These are phyloP conservation scores for Epichloe scottii DNA, from an alignment of 2,329 filamentous ascomycete species.

Conservation along the genomic window DNA sequence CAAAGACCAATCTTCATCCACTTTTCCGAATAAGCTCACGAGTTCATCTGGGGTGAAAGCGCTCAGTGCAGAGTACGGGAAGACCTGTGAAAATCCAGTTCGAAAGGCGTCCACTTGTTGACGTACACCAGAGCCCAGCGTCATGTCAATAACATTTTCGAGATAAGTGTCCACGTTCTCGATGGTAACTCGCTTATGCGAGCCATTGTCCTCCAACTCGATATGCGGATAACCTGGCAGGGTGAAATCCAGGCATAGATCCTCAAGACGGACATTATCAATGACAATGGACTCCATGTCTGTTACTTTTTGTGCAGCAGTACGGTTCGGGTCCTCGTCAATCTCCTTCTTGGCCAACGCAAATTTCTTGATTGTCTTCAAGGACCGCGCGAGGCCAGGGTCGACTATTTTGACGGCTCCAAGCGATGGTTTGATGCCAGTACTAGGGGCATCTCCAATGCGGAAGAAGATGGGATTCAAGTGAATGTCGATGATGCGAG, in stretches of 20 bases:
- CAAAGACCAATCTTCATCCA: conserved; percentile 93
- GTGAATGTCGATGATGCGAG: conserved; percentile 91
- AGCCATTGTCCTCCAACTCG: conserved; percentile 65
- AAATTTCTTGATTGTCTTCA: conserved; percentile 81
- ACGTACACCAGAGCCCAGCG: conserved; percentile 76
- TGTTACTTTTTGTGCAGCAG: conserved; percentile 55
- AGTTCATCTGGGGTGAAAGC: conserved; percentile 93
- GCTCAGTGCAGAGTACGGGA: conserved; percentile 82
- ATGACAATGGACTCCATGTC: conserved; percentile 59
- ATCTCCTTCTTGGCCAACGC: conserved; percentile 71
- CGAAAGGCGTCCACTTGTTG: conserved; percentile 87
- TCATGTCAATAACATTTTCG: conserved; percentile 82
- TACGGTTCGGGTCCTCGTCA: conserved; percentile 56
- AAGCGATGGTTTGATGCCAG: conserved; percentile 64
- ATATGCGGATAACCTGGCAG: conserved; percentile 82
- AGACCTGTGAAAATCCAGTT: conserved; percentile 84
- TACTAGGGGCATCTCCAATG: conserved; percentile 56
- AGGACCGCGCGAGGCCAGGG: conserved; percentile 68
- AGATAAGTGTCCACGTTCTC: conserved; percentile 86
- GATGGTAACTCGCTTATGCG: conserved; percentile 66
- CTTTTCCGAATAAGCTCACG: conserved; percentile 83
- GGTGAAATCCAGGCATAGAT: conserved; percentile 87
- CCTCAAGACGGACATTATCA: conserved; percentile 68
- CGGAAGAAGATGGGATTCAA: conserved; percentile 98
- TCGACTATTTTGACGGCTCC: conserved; percentile 86